phyloP scores from a whole-genome alignment of 2,329 filamentous ascomycete species.

The Trichoderma semiorbis region DNA sequence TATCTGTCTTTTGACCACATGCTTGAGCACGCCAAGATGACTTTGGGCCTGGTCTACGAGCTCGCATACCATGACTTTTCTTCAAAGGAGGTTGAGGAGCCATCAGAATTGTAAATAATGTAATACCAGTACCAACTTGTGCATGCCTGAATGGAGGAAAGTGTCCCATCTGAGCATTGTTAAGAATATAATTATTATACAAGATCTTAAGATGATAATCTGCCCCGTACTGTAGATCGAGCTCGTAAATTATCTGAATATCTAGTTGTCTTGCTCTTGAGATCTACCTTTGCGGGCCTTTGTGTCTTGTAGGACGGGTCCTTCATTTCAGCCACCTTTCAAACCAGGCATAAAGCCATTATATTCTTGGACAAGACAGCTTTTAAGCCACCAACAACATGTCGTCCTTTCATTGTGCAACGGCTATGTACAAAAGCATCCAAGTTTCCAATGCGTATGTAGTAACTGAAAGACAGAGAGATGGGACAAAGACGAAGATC shows the following conservation, averaged over 20 bases:
- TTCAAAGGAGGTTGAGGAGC: constrained; percentile 26
- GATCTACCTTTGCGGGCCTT: not conserved
- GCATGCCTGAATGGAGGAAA: not conserved
- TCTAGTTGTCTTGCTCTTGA: not conserved
- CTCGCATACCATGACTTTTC: constrained; percentile 71
- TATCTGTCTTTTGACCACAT: constrained; percentile 83
- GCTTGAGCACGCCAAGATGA: constrained; percentile 84
- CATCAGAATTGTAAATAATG: not conserved
- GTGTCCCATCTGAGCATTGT: not conserved
- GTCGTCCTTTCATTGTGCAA: no score
- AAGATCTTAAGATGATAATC: not conserved
- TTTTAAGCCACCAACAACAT: not conserved
- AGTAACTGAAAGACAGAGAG: no score
- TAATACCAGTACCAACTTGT: not conserved
- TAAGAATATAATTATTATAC: not conserved
- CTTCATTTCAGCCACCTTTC: no score
- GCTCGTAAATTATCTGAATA: not conserved
- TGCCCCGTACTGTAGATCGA: no score
- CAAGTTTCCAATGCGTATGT: no score
- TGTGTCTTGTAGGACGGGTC: not conserved
- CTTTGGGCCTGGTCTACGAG: constrained; percentile 78
- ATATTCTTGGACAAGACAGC: not conserved
- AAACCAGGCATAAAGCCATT: not conserved
- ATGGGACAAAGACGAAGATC: not conserved
- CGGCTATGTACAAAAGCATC: no score